A percentile compares a stretch with the other conserved stretches of the same genome.
These are phyloP conservation scores for Boletus mariae DNA, from an alignment of 1,284 basidiomycete species.

Conservation along the genomic window DNA sequence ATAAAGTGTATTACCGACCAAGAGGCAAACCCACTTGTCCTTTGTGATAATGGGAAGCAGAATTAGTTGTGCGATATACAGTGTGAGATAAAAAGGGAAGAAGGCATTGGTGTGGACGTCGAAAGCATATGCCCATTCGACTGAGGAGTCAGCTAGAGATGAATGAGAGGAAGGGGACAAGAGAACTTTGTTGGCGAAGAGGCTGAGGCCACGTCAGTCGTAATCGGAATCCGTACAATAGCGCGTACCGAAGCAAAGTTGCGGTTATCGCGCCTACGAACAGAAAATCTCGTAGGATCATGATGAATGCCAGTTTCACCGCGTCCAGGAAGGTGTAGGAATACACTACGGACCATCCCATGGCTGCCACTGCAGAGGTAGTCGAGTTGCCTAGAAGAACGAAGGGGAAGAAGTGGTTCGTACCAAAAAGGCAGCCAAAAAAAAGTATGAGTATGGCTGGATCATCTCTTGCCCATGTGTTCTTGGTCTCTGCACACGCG, in stretches of 20 bases:
- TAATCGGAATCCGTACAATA: background rate
- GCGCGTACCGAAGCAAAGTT: constrained; percentile 69
- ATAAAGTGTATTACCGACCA: constrained; percentile 92
- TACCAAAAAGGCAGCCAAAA: constrained; percentile 71
- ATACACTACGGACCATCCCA: constrained; percentile 86
- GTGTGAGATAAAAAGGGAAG: constrained; percentile 86
- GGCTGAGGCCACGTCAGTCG: constrained; percentile 39
- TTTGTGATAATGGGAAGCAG: constrained; percentile 78
- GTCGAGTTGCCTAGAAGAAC: background rate
- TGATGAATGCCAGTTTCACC: constrained; percentile 65
- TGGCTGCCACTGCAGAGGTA: constrained; percentile 56
- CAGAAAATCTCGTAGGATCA: constrained; percentile 87
- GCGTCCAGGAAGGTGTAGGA: constrained; percentile 55
- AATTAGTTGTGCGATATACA: constrained; percentile 84
- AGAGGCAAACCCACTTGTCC: constrained; percentile 87
- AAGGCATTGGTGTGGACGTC: constrained; percentile 95
- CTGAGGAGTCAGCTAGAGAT: constrained; percentile 64
- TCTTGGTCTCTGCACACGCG: constrained; percentile 80
- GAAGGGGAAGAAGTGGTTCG: constrained; percentile 15
- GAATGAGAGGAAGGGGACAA: constrained; percentile 73
- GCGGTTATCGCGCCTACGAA: constrained; percentile 71
- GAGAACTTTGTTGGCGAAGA: constrained; percentile 68
- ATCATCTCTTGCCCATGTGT: constrained; percentile 94
- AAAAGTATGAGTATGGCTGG: constrained; percentile 89
- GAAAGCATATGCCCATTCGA: constrained; percentile 92